phyloP scores from a whole-genome alignment of 352 stramenopile genomes.

The Thalassiosira delicatula region DNA sequence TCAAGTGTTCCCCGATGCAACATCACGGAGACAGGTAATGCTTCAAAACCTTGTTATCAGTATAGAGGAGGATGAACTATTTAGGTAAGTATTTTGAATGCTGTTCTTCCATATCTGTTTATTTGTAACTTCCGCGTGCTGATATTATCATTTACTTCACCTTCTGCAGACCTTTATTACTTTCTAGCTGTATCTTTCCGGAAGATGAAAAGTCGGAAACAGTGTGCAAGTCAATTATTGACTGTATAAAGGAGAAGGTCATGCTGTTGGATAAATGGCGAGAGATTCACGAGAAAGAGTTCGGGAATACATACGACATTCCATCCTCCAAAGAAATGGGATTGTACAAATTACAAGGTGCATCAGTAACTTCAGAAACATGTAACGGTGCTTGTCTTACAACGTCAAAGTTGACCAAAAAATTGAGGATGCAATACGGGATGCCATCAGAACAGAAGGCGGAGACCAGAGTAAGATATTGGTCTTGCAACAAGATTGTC shows the following conservation, averaged over 20 bases:
- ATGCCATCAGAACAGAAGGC: background rate
- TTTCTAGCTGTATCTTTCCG: slow-evolving; percentile 19
- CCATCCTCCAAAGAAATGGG: slow-evolving; percentile 13
- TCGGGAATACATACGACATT: too few species aligned
- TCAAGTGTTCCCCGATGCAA: slow-evolving; percentile 35
- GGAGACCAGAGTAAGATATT: background rate
- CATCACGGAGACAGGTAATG: slow-evolving; percentile 21
- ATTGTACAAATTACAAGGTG: slow-evolving; percentile 10
- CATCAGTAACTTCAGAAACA: slow-evolving; percentile 13
- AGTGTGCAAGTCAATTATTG: slow-evolving; percentile 1
- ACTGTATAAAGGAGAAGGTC: slow-evolving; percentile 3
- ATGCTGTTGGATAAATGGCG: background rate
- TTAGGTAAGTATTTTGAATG: slow-evolving; percentile 1
- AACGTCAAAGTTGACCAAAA: too few species aligned
- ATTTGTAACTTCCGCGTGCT: background rate
- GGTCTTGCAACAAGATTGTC: slow-evolving; percentile 1
- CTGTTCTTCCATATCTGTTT: too few species aligned
- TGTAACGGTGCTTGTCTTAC: slow-evolving; percentile 18
- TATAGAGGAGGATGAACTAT: slow-evolving; percentile 22
- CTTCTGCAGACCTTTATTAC: slow-evolving; percentile 21
- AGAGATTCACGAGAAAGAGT: background rate
- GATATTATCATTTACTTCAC: background rate
- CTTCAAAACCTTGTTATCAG: slow-evolving; percentile 36
- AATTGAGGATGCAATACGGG: background rate
- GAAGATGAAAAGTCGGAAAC: slow-evolving; percentile 17